Evolutionary conservation across 805 yeast species (phyloP).

Genomic region (Zygosaccharomyces rouxii): DNA sequence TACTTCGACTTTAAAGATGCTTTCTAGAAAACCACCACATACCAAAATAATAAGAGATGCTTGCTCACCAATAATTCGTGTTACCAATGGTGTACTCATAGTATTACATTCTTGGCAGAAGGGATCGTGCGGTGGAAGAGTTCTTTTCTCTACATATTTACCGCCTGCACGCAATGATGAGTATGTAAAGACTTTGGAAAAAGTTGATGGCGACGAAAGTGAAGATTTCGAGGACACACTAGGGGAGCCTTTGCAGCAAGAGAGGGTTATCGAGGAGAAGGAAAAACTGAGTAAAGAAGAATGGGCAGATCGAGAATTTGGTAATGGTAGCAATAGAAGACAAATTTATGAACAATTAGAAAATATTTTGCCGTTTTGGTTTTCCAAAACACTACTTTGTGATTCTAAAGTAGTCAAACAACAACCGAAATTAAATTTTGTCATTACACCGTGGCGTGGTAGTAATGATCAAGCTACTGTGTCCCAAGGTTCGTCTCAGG

Average conservation of each 20-base stretch:
- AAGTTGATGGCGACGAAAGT: slow-evolving; percentile 5
- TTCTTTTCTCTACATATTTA: slow-evolving; percentile 28
- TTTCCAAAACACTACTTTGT: slow-evolving; percentile 48
- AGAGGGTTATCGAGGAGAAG: slow-evolving; percentile 10
- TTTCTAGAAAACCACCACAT: slow-evolving; percentile 27
- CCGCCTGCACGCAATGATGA: slow-evolving; percentile 24
- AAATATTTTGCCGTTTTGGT: slow-evolving; percentile 56
- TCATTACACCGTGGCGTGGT: slow-evolving; percentile 38
- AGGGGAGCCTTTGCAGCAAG: background rate
- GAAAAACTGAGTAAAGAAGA: slow-evolving; percentile 16
- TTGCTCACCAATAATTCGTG: slow-evolving; percentile 26
- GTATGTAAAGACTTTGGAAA: background rate
- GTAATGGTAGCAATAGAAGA: slow-evolving; percentile 15
- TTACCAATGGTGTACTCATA: slow-evolving; percentile 25
- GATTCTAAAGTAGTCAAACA: slow-evolving; percentile 42
- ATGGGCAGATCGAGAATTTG: slow-evolving; percentile 16
- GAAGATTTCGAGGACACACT: slow-evolving; percentile 11
- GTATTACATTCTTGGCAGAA: slow-evolving; percentile 32
- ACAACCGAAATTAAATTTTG: slow-evolving; percentile 56
- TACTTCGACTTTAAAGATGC: slow-evolving; percentile 26
- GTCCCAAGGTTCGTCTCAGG: background rate
- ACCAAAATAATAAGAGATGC: slow-evolving; percentile 25
- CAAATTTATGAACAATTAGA: slow-evolving; percentile 39
- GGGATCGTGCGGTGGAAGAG: slow-evolving; percentile 32
- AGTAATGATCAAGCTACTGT: slow-evolving; percentile 6